Conservation (phyloP, 768 basidiomycete species). For the Suillus bovinus region DNA sequence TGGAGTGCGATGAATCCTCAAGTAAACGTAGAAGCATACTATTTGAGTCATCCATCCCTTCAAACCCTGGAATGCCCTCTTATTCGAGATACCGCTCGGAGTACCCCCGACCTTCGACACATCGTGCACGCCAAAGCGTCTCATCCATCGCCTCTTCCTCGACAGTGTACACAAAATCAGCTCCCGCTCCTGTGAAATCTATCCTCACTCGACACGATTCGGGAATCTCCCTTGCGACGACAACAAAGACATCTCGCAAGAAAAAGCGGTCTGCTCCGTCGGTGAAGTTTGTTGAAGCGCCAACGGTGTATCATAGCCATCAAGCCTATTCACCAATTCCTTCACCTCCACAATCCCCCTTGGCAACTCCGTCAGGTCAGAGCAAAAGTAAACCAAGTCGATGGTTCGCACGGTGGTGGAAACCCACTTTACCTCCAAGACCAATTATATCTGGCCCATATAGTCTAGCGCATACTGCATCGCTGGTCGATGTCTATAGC, state of each 20-base stretch:
- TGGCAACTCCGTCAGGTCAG: slow-evolving; percentile 14
- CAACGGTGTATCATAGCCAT: slow-evolving; percentile 54
- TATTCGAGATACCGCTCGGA: slow-evolving; percentile 21
- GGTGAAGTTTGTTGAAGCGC: slow-evolving; percentile 71
- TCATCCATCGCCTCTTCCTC: slow-evolving; percentile 41
- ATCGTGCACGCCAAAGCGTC: slow-evolving; percentile 35
- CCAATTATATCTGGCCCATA: slow-evolving; percentile 35
- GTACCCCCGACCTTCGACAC: slow-evolving; percentile 19
- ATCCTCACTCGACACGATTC: slow-evolving; percentile 56
- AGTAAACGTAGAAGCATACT: slow-evolving; percentile 29
- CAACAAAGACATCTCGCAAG: slow-evolving; percentile 26
- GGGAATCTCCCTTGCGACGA: slow-evolving; percentile 44
- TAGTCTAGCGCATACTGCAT: slow-evolving; percentile 29
- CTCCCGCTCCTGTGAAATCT: slow-evolving; percentile 48
- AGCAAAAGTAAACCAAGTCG: slow-evolving; percentile 10
- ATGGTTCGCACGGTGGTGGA: slow-evolving; percentile 34
- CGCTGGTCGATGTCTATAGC: slow-evolving; percentile 30
- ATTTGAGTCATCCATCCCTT: slow-evolving; percentile 21
- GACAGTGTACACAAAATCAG: slow-evolving; percentile 26
- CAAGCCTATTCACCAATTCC: slow-evolving; percentile 29
- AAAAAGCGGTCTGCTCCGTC: slow-evolving; percentile 42
- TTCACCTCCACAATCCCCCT: slow-evolving; percentile 19
- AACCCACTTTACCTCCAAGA: slow-evolving; percentile 21
- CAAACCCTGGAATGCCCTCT: slow-evolving; percentile 4
- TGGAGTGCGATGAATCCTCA: slow-evolving; percentile 12